Evolutionary conservation across 2,329 filamentous ascomycete species (phyloP), one percentile per base, ranked within the genome.

Genomic region (Aspergillus floridensis): DNA sequence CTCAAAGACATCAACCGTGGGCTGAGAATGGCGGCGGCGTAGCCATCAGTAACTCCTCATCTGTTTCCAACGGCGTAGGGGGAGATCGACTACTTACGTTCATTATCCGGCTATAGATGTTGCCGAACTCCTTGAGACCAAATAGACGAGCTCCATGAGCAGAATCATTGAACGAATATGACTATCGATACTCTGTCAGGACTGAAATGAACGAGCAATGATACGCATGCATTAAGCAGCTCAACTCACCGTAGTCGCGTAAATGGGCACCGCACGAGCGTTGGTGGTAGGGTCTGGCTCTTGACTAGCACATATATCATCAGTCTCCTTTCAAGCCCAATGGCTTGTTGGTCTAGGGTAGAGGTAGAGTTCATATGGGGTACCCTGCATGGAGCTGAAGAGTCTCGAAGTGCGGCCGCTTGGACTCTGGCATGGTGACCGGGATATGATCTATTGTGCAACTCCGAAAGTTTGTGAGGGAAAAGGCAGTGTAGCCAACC

Each of bases 51-150:
- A 16, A 16, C 11, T 11, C n/a, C 24, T 19, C 53, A 6, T 7
- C 12, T 6, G 6, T 44, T 44, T 14, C 12, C 12, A 35, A 19
- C 14, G 16, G 38, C 38, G 19, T 26, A 24, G 5, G 5, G n/a
- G 26, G 2, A 14, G 24, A 24, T 3, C 55, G 59, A 21, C 59
- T 14, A 77, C 85, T 72, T 72, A 92, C 90, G 78, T 98, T 97
- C 89, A 91, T 92, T 70, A 99, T 92, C 65, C 95, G 91, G 76
- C 89, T 95, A 84, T 99, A 99, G 76, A 98, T 96, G 80, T 98
- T 98, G 78, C 93, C 95, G 70, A 91, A 90, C 79, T 98, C 92
- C 81, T 98, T 96, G 77, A 99, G 90, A 73, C 92, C 91, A 74
- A 99, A 99, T 47, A 99, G 88, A 75, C 92, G 88, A 58, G 95